These are phyloP conservation scores for Plasmodium knowlesi DNA, from an alignment of 169 alveolate genomes.

Conservation along the genomic window DNA sequence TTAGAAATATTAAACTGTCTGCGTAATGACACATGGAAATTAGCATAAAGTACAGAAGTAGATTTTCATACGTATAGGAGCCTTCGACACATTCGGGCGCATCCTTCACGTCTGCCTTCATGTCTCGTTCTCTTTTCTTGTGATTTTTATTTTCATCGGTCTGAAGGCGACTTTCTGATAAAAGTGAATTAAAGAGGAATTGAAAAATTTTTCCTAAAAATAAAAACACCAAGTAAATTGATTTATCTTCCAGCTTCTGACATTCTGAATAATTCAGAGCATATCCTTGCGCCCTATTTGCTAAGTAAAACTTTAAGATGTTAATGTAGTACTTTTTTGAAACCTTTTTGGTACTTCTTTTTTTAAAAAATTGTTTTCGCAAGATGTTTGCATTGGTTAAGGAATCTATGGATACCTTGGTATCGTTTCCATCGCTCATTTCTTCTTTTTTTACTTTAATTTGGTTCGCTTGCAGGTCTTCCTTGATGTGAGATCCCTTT, in stretches of 20 bases:
- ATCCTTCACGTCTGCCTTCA: not conserved
- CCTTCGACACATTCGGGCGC: not conserved
- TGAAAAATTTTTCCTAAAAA: constrained; percentile 57
- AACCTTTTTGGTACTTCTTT: constrained; percentile 6
- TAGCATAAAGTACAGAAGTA: constrained; percentile 35
- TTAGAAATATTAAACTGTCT: constrained; percentile 29
- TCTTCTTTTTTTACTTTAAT: constrained; percentile 34
- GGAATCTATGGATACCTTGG: not conserved
- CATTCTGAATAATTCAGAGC: constrained; percentile 10
- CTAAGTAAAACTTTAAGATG: constrained; percentile 48
- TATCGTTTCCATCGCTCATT: constrained; percentile 6
- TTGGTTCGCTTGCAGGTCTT: not conserved
- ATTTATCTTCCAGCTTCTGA: constrained; percentile 33
- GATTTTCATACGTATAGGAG: not conserved
- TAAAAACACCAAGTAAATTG: constrained; percentile 46
- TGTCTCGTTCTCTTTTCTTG: not conserved
- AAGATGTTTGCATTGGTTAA: not conserved
- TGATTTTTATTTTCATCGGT: not conserved
- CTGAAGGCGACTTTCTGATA: not conserved
- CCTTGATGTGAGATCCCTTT: not conserved
- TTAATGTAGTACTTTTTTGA: constrained; percentile 57
- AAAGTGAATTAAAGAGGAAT: constrained; percentile 29
- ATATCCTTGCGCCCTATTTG: constrained; percentile 39
- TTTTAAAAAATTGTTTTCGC: constrained; percentile 21
- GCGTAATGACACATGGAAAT: constrained; percentile 51